These are phyloP conservation scores for Daedaleopsis sinensis DNA, from an alignment of 768 basidiomycete species.

Conservation along the genomic window DNA sequence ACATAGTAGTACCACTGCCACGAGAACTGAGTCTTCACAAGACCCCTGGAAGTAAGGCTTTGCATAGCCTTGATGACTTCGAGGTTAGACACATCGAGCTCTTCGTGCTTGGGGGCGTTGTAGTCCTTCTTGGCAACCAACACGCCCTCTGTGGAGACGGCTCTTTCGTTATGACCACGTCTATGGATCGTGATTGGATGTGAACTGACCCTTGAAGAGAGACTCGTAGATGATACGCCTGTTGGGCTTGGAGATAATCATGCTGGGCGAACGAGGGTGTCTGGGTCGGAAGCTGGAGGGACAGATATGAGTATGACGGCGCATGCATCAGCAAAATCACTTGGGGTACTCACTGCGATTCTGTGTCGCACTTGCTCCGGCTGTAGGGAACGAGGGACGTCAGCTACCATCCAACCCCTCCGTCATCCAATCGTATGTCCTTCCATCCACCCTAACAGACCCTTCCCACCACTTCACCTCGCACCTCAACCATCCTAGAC, in stretches of 20 bases:
- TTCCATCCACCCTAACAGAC: constrained; percentile 38
- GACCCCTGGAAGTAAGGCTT: constrained; percentile 71
- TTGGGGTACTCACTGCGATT: constrained; percentile 38
- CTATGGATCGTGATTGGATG: neutral
- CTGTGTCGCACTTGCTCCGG: constrained; percentile 38
- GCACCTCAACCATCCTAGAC: constrained; percentile 8
- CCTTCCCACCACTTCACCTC: neutral
- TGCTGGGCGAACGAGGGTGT: constrained; percentile 49
- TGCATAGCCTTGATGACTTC: constrained; percentile 75
- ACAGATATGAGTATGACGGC: neutral
- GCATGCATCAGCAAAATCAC: neutral
- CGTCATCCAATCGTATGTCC: constrained; percentile 32
- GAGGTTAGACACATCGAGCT: constrained; percentile 69
- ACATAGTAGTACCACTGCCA: constrained; percentile 99
- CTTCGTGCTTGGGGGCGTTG: constrained; percentile 97
- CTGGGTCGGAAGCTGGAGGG: constrained; percentile 35
- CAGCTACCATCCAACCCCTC: constrained; percentile 16
- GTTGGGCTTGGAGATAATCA: constrained; percentile 98
- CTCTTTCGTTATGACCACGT: neutral
- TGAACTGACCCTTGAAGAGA: constrained; percentile 95
- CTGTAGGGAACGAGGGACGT: constrained; percentile 27
- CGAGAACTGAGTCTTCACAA: constrained; percentile 98
- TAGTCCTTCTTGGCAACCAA: constrained; percentile 99
- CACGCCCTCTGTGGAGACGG: constrained; percentile 77
- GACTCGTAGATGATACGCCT: constrained; percentile 96